A percentile compares a stretch with the other conserved stretches of the same genome.
phyloP scores from a whole-genome alignment of 306 rosid genomes.

The Pyrus betulifolia region DNA sequence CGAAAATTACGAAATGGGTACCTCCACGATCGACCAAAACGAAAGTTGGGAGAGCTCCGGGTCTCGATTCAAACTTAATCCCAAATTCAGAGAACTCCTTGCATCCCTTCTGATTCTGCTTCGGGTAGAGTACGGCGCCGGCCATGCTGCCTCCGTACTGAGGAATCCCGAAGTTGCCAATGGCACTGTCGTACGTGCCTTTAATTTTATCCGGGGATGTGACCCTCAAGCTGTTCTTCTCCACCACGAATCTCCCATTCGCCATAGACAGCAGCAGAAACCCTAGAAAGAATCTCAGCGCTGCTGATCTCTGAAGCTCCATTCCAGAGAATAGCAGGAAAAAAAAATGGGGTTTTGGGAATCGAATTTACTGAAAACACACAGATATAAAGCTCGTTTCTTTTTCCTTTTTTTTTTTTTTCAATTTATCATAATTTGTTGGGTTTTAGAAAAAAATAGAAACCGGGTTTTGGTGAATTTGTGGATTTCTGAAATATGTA shows the following conservation, averaged over 20 bases:
- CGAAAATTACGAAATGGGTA: slow-evolving; percentile 18
- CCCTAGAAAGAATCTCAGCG: slow-evolving; percentile 49
- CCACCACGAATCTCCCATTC: slow-evolving; percentile 80
- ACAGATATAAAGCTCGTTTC: neutral
- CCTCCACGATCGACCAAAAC: slow-evolving; percentile 97
- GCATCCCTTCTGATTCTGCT: slow-evolving; percentile 83
- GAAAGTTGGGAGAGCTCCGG: slow-evolving; percentile 89
- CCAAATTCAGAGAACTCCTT: slow-evolving; percentile 66
- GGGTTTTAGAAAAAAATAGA: neutral
- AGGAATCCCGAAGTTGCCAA: slow-evolving; percentile 97
- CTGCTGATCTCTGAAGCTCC: slow-evolving; percentile 53
- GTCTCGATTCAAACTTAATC: slow-evolving; percentile 55
- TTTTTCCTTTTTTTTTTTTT: neutral
- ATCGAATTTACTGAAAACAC: slow-evolving; percentile 7
- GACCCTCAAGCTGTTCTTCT: slow-evolving; percentile 92
- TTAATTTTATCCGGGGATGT: slow-evolving; percentile 78
- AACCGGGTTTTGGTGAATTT: neutral
- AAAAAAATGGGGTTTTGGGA: slow-evolving; percentile 10
- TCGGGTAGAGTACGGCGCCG: slow-evolving; percentile 72
- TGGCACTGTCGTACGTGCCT: slow-evolving; percentile 79
- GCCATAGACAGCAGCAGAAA: slow-evolving; percentile 47
- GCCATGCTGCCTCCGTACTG: slow-evolving; percentile 99
- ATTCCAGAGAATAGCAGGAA: slow-evolving; percentile 20
- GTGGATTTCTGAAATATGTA: neutral
- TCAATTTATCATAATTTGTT: neutral